Evolutionary conservation across 106 monocot genomes (phyloP).

Genomic region (Dendrobium nobile): DNA sequence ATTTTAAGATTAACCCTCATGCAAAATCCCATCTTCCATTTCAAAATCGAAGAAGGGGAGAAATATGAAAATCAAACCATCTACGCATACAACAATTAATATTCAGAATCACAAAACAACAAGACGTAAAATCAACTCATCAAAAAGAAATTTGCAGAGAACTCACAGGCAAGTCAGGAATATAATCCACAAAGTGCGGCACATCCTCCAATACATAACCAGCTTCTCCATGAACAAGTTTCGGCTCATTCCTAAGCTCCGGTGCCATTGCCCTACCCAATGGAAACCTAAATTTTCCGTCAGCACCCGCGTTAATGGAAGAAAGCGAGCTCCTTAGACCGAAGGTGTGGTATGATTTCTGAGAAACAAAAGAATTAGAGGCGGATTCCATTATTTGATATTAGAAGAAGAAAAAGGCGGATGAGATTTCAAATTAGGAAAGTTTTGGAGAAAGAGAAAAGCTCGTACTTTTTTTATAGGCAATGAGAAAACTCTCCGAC

Average conservation of each 20-base stretch:
- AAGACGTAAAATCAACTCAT: neutral
- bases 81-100: neutral
- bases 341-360: neutral
- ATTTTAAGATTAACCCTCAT: neutral
- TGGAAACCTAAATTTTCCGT: neutral
- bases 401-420: neutral
- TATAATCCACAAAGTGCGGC: slow-evolving; percentile 61
- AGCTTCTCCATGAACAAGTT: slow-evolving; percentile 40
- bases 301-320: neutral
- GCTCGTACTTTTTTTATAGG: neutral
- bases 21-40: neutral
- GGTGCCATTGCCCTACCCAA: slow-evolving; percentile 9
- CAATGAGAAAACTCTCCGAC: neutral
- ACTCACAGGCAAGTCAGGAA: slow-evolving; percentile 45
- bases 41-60: neutral
- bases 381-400: neutral
- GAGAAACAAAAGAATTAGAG: slow-evolving; percentile 2
- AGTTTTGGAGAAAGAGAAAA: neutral
- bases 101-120: neutral
- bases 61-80: neutral
- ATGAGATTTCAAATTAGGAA: neutral
- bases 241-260: slow-evolving; percentile 11
- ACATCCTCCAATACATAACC: slow-evolving; percentile 78
- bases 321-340: slow-evolving; percentile 10
- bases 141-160: neutral